Evolutionary conservation across 352 stramenopile genomes (phyloP).

Genomic region (Pythium volutum): DNA sequence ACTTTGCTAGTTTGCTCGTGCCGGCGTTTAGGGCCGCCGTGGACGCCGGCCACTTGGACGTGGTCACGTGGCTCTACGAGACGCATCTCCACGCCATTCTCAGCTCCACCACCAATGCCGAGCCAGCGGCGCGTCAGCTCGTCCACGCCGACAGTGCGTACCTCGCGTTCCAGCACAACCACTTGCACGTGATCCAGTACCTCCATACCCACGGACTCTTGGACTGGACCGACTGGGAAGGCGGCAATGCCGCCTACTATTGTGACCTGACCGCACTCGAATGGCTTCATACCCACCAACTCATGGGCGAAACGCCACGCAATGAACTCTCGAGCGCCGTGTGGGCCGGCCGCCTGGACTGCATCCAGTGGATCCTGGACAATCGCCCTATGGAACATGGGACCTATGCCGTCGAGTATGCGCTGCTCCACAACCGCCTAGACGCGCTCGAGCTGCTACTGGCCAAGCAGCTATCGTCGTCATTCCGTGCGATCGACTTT

Average conservation of each 20-base stretch:
- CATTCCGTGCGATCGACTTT: conserved; percentile 24
- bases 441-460: conserved; percentile 18
- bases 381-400: conserved; percentile 2
- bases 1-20: conserved; percentile 6
- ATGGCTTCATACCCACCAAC: conserved; percentile 6
- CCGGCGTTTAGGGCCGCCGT: conserved; percentile 16
- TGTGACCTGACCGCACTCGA: background rate
- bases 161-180: conserved; percentile 1
- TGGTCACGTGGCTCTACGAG: conserved; percentile 23
- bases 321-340: conserved; percentile 20
- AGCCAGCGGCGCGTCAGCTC: background rate
- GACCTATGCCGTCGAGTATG: conserved; percentile 11
- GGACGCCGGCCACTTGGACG: conserved; percentile 7
- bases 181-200: conserved; percentile 10
- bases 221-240: conserved; percentile 19
- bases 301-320: conserved; percentile 9
- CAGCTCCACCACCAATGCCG: background rate
- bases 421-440: conserved; percentile 1
- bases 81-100: conserved; percentile 15
- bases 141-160: conserved; percentile 9
- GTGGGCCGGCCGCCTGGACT: conserved; percentile 14
- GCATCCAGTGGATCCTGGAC: conserved; percentile 21
- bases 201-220: conserved; percentile 11
- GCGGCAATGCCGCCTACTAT: conserved; percentile 18
- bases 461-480: background rate